phyloP scores from a whole-genome alignment of 345 rosid genomes.

The Pugionium cornutum region DNA sequence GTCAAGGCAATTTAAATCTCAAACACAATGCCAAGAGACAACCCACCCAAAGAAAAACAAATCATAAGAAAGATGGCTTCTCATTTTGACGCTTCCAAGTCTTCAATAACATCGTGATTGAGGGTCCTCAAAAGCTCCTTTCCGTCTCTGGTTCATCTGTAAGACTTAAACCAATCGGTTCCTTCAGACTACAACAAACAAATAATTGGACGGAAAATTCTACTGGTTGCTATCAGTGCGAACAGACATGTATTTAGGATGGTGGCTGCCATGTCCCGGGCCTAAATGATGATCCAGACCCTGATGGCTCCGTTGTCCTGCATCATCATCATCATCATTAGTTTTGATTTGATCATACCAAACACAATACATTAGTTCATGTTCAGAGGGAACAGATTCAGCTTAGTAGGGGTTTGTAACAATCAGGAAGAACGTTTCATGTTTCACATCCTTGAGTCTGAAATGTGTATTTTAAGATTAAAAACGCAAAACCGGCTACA shows the following conservation, averaged over 20 bases:
- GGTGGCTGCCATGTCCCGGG: slow-evolving; percentile 99
- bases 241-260: slow-evolving; percentile 43
- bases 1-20: slow-evolving; percentile 30
- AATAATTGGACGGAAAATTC: background rate
- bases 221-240: background rate
- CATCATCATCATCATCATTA: slow-evolving; percentile 20
- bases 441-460: background rate
- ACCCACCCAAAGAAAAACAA: slow-evolving; percentile 9
- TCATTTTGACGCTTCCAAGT: slow-evolving; percentile 31
- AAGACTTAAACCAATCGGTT: slow-evolving; percentile 17
- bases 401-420: background rate
- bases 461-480: background rate
- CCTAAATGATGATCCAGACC: slow-evolving; percentile 76
- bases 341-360: slow-evolving; percentile 4
- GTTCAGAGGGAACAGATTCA: background rate
- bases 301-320: slow-evolving; percentile 80
- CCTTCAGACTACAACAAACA: slow-evolving; percentile 30
- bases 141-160: slow-evolving; percentile 10
- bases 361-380: slow-evolving; percentile 1
- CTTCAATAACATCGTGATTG: slow-evolving; percentile 18
- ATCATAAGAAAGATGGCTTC: slow-evolving; percentile 7
- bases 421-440: background rate
- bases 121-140: slow-evolving; percentile 19
- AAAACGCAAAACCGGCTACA: background rate
- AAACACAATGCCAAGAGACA: slow-evolving; percentile 34